Evolutionary conservation across 2,329 filamentous ascomycete species (phyloP).

Genomic region (Aspergillus ibericus): DNA sequence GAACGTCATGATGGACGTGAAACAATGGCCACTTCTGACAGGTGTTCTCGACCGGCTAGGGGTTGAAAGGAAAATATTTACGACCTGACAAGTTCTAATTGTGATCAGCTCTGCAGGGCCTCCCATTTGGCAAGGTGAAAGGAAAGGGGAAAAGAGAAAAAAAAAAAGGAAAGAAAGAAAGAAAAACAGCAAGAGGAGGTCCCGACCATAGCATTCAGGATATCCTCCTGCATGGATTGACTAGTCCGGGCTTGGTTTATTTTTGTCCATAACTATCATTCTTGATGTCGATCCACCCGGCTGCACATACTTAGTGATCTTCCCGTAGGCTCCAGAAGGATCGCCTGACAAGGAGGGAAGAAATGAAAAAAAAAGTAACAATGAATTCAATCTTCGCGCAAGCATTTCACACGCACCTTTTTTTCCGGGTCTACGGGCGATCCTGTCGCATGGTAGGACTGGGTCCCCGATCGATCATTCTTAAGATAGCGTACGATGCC

Average conservation of each 20-base stretch:
- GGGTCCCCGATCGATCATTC: not conserved
- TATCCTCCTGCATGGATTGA: slow-evolving; percentile 4
- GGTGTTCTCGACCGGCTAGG: not conserved
- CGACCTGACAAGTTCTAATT: not conserved
- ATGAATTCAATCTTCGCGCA: not conserved
- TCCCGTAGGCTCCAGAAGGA: not conserved
- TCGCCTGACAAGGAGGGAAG: not conserved
- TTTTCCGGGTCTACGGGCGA: not conserved
- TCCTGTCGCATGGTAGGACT: not conserved
- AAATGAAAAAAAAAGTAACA: not conserved
- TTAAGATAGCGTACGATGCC: not conserved
- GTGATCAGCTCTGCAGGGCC: slow-evolving; percentile 5
- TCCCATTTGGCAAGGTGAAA: not conserved
- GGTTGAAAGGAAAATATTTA: not conserved
- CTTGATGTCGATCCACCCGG: not conserved
- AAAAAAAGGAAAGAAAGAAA: not conserved
- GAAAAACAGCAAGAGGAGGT: not conserved
- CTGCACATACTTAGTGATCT: not conserved
- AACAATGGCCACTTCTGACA: slow-evolving; percentile 5
- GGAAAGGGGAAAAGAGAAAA: not conserved
- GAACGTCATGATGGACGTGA: not conserved
- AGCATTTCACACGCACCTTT: not conserved
- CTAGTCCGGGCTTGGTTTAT: not conserved
- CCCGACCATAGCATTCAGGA: not conserved
- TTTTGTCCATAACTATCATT: not conserved